A percentile compares a stretch with the other conserved stretches of the same genome.
These are phyloP conservation scores for Annulohypoxylon moriforme DNA, from an alignment of 495 filamentous ascomycete species.

Conservation along the genomic window DNA sequence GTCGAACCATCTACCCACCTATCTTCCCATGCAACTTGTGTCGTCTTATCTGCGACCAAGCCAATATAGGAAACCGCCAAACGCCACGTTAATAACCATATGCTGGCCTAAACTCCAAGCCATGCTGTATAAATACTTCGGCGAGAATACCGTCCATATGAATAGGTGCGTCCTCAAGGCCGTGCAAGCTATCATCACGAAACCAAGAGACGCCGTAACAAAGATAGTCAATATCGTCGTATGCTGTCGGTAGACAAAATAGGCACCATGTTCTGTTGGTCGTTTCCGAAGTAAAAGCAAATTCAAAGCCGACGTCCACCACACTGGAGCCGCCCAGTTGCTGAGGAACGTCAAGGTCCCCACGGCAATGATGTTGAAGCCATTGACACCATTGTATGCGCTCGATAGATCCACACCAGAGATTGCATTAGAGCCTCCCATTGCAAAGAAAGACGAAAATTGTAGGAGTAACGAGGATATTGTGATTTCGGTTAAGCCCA, in stretches of 20 bases:
- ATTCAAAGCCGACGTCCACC: conserved; percentile 76
- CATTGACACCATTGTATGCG: conserved; percentile 83
- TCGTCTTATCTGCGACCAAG: conserved; percentile 48
- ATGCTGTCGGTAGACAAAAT: conserved; percentile 57
- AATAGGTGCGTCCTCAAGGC: conserved; percentile 89
- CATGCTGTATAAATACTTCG: conserved; percentile 92
- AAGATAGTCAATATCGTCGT: conserved; percentile 74
- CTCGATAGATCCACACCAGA: conserved; percentile 85
- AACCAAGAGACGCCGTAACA: conserved; percentile 65
- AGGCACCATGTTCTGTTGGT: neutral
- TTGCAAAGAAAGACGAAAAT: conserved; percentile 86
- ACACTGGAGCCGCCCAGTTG: conserved; percentile 94
- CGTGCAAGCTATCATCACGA: conserved; percentile 91
- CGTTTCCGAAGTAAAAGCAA: conserved; percentile 61
- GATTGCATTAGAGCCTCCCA: conserved; percentile 91
- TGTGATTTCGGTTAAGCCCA: conserved; percentile 67
- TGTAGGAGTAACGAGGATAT: conserved; percentile 75
- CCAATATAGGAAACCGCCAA: conserved; percentile 68
- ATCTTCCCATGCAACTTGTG: neutral
- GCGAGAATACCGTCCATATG: conserved; percentile 98
- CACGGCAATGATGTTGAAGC: conserved; percentile 74
- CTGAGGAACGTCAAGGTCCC: conserved; percentile 83
- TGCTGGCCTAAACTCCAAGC: conserved; percentile 89
- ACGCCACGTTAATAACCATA: conserved; percentile 71
- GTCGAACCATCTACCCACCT: neutral